These are phyloP conservation scores for Neopestalotiopsis clavispora DNA, from an alignment of 2,329 filamentous ascomycete species.

Conservation along the genomic window DNA sequence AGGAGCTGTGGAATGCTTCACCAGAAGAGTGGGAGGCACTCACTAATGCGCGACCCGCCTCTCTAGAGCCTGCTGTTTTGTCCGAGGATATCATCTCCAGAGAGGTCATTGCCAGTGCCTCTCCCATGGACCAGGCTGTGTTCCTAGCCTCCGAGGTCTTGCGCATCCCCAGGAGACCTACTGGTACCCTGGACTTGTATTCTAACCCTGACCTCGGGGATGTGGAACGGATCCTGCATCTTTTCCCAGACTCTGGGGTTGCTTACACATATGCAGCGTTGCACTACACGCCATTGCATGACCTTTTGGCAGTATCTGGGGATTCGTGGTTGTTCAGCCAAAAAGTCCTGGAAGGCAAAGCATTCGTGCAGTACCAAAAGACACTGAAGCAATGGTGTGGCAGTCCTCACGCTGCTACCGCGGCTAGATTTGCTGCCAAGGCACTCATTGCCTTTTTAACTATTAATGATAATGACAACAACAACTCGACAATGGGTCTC, in stretches of 20 bases:
- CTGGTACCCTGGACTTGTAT: conserved; percentile 25
- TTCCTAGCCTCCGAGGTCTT: conserved; percentile 35
- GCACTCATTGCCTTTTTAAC: conserved; percentile 53
- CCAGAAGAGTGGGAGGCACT: conserved; percentile 51
- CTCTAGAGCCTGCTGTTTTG: conserved; percentile 33
- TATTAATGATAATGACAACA: conserved; percentile 25
- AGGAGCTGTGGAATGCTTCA: conserved; percentile 55
- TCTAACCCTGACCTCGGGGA: conserved; percentile 26
- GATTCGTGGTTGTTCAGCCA: conserved; percentile 63
- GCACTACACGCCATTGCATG: conserved; percentile 62
- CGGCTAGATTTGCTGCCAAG: conserved; percentile 55
- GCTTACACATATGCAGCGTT: conserved; percentile 62
- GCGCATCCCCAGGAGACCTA: conserved; percentile 30
- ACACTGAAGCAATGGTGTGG: conserved; percentile 44
- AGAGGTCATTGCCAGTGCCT: conserved; percentile 38
- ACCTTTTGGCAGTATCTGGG: conserved; percentile 61
- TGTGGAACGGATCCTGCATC: conserved; percentile 37
- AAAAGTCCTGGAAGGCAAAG: conserved; percentile 50
- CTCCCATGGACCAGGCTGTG: conserved; percentile 31
- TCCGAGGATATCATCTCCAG: conserved; percentile 39
- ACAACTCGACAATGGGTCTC: neutral
- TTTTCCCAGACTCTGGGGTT: conserved; percentile 51
- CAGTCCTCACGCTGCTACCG: conserved; percentile 44
- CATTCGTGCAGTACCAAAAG: conserved; percentile 52
- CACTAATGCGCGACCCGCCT: conserved; percentile 30